Base-by-base conservation (phyloP, 208 protist genomes). In the Acanthamoeba quina region DNA sequence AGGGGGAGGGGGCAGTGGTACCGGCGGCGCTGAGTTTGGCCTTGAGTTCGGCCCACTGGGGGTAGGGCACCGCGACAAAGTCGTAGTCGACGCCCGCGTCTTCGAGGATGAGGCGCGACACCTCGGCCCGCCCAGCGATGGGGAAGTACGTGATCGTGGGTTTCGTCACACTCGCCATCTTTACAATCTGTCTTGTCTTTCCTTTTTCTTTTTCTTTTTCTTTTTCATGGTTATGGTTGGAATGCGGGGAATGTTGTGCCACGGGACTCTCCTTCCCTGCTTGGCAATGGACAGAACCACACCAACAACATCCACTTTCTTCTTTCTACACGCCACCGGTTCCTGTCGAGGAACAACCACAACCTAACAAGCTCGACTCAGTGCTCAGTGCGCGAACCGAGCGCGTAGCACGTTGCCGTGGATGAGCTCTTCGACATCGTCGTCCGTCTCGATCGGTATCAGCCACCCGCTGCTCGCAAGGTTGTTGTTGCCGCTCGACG, bases 71-170 rank as follows among this genome's bases (percentile, higher is more conserved):
- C 7, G 31, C 37, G 34, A 37, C 37, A 37, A 89, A 89, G 17
- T 89, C 80, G 54, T 89, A 89, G 80, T 89, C 80, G 5, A 89
- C 41, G 21, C 80, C 80, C 15, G 80, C 80, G 7, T 64, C 47
- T 62, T 89, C 80, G 41, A 89, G 80, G 52, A 89, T 52, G 9
- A 89, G 52, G 26, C 80, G 44, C 13, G 80, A 15, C 15, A 89
- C 80, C 80, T 89, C 80, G 15, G 80, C 80, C 31, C 80, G 15
- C 0, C 80, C 80, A 24, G 80, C 47, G 26, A 58, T 24, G 26
- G 26, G n/a, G 54, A 89, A 89, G 80, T 89, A 89, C 15, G 80
- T 62, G 41, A 89, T 52, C 1, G 80, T 89, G 5, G 80, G 80
- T 31, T 89, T 89, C 6, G 72, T 80, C 6, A 80, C 72, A 10